Evolutionary conservation across 495 filamentous ascomycete genomes (phyloP).

Genomic region (Trichoderma erinaceum): DNA sequence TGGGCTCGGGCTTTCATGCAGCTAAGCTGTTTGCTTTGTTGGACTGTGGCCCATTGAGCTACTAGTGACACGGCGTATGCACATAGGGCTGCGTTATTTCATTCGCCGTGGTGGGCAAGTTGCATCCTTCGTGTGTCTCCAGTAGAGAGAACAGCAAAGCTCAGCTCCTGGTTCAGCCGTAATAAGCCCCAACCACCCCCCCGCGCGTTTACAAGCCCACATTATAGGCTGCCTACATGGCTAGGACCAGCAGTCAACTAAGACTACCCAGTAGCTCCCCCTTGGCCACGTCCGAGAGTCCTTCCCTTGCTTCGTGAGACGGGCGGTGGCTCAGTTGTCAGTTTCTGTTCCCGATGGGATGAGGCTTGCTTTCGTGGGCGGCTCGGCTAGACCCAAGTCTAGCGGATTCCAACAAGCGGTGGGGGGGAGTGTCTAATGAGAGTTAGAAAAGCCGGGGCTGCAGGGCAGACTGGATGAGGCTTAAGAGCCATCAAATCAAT

Average conservation of each 20-base stretch:
- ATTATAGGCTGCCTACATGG: not conserved
- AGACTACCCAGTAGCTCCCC: too few relatives aligned
- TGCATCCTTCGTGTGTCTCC: not conserved
- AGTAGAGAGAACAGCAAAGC: not conserved
- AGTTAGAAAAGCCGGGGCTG: not conserved
- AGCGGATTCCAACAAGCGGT: conserved; percentile 10
- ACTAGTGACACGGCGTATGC: too few relatives aligned
- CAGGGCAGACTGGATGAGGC: conserved; percentile 11
- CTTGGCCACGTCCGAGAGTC: not conserved
- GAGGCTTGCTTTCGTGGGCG: conserved; percentile 1
- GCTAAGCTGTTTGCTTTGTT: not conserved
- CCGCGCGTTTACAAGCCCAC: conserved; percentile 3
- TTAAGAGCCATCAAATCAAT: not conserved
- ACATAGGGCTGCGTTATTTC: not conserved
- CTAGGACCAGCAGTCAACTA: too few relatives aligned
- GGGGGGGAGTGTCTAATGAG: conserved; percentile 1
- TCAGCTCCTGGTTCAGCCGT: conserved; percentile 11
- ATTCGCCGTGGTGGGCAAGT: not conserved
- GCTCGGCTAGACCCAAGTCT: conserved; percentile 11
- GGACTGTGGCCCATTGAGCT: not conserved
- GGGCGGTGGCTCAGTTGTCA: conserved; percentile 11
- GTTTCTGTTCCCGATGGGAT: not conserved
- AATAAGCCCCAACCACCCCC: not conserved
- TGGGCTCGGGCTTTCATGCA: not conserved
- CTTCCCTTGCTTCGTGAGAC: conserved; percentile 4